Conservation (phyloP, 2,329 filamentous ascomycete genomes). For the Chaetomium globosum region DNA sequence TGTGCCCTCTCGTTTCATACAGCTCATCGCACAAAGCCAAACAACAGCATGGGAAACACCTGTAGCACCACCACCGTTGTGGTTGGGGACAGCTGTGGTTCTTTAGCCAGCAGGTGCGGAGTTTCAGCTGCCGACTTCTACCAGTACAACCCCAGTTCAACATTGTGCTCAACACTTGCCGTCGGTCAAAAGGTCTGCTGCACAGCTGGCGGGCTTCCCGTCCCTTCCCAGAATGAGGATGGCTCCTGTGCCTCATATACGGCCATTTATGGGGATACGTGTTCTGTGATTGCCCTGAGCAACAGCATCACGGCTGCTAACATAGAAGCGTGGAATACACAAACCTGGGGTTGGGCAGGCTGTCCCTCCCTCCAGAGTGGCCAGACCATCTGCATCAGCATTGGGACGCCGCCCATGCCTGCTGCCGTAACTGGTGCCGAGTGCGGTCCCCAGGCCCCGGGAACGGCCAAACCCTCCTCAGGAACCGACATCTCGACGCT, state of each 20-base stretch:
- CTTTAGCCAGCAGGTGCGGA: slow-evolving; percentile 16
- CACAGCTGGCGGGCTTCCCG: slow-evolving; percentile 42
- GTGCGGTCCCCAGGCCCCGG: slow-evolving; percentile 42
- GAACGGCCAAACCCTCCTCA: slow-evolving; percentile 38
- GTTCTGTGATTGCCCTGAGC: slow-evolving; percentile 37
- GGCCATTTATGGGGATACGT: slow-evolving; percentile 40
- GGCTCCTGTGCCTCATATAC: slow-evolving; percentile 45
- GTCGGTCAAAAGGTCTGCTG: slow-evolving; percentile 45
- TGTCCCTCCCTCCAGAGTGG: slow-evolving; percentile 41
- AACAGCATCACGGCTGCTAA: slow-evolving; percentile 41
- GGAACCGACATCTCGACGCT: slow-evolving; percentile 44
- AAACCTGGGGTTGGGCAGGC: slow-evolving; percentile 47
- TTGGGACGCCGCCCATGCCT: slow-evolving; percentile 45
- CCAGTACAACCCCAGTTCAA: slow-evolving; percentile 40
- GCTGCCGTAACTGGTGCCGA: slow-evolving; percentile 25
- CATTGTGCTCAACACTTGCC: slow-evolving; percentile 37
- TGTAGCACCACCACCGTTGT: background rate
- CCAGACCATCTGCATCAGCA: slow-evolving; percentile 25
- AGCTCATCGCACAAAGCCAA: too few species aligned
- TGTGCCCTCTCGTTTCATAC: too few species aligned
- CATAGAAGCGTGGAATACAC: slow-evolving; percentile 46
- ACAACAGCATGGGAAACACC: background rate
- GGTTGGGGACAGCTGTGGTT: background rate
- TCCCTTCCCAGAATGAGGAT: slow-evolving; percentile 43
- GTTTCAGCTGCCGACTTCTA: slow-evolving; percentile 16